Evolutionary conservation across 2,329 filamentous ascomycete genomes (phyloP), one percentile per base, ranked within the genome.

Genomic region (Pyrenochaeta sp.): DNA sequence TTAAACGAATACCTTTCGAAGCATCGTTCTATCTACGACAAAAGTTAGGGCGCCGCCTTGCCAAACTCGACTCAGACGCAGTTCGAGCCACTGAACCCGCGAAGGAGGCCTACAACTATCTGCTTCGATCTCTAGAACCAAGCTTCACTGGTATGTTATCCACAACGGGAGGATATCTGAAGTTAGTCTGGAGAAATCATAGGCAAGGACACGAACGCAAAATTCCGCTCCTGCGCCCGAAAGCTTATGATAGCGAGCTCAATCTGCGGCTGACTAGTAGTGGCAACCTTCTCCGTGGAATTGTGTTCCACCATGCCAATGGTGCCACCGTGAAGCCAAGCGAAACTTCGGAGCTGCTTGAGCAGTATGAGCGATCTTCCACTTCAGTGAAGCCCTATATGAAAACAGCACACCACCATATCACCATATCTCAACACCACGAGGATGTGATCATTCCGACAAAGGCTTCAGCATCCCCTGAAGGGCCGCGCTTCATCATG

Each of bases 21-120:
- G 56, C 73, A 2, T 61, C 78, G 2, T 67, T 75, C 2, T 67
- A 78, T 15, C 64, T 88, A 5, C 80, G 79, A 47, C 73, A 81
- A 32, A 90, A 89, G 66, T 72, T 89, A 0, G 83, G 82, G 59
- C 81, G 84, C 24, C 83, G 87, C 0, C 79, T 90, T 13, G 83
- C 82, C 0, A 90, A 90, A 67, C 65, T 90, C 0, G 82, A 87
- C 32, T 65, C 69, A 0, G 80, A 83, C 60, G 3, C 43, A 2
- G 13, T 37, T 12, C 58, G 40, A 1, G n/a, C n/a, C 4, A 25
- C 52, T 12, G 28, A 39, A 1, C 32, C 19, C 27, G 9, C 25
- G 1, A 22, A 25, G 15, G 15, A 49, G 22, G 10, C 47, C 1
- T 50, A 62, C 30, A 25, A 34, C 6, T 7, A 40, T 9, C 19